Evolutionary conservation across 2,329 filamentous ascomycete genomes (phyloP).

Genomic region (Periglandula ipomoeae): DNA sequence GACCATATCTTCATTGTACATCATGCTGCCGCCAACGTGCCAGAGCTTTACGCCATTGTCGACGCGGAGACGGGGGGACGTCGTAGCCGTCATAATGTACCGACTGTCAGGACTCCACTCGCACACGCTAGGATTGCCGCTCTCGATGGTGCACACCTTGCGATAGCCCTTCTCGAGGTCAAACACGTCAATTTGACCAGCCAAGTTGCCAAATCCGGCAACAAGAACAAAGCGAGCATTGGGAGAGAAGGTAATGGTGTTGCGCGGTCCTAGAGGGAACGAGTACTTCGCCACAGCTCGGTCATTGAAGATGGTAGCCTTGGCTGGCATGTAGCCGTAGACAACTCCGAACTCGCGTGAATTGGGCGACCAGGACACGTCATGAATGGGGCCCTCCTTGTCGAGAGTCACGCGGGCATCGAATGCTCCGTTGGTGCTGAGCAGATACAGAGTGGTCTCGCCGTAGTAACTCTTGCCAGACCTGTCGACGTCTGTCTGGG

Average conservation of each 20-base stretch:
- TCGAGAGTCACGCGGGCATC: constrained; percentile 88
- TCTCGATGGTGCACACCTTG: constrained; percentile 90
- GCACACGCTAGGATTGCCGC: constrained; percentile 90
- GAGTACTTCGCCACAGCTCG: constrained; percentile 74
- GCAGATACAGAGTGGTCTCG: constrained; percentile 91
- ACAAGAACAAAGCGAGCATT: constrained; percentile 88
- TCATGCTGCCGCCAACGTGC: constrained; percentile 79
- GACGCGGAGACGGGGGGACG: constrained; percentile 85
- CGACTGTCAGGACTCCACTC: constrained; percentile 95
- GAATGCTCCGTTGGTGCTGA: constrained; percentile 84
- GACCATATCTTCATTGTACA: constrained; percentile 93
- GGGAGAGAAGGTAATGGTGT: constrained; percentile 92
- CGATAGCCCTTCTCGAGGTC: constrained; percentile 89
- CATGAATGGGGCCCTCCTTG: constrained; percentile 96
- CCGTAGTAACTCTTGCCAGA: constrained; percentile 99
- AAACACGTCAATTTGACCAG: constrained; percentile 95
- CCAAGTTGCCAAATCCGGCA: constrained; percentile 93
- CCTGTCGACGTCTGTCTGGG: constrained; percentile 96
- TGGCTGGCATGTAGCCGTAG: constrained; percentile 98
- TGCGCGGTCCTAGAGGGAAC: constrained; percentile 80
- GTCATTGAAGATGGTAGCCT: constrained; percentile 95
- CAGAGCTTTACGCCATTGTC: constrained; percentile 95
- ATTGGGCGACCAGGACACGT: constrained; percentile 97
- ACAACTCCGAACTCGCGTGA: constrained; percentile 96
- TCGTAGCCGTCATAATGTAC: constrained; percentile 95